Evolutionary conservation across 106 monocot species (phyloP), one percentile per base, ranked within the genome.

Genomic region (Phalaenopsis aphrodite): DNA sequence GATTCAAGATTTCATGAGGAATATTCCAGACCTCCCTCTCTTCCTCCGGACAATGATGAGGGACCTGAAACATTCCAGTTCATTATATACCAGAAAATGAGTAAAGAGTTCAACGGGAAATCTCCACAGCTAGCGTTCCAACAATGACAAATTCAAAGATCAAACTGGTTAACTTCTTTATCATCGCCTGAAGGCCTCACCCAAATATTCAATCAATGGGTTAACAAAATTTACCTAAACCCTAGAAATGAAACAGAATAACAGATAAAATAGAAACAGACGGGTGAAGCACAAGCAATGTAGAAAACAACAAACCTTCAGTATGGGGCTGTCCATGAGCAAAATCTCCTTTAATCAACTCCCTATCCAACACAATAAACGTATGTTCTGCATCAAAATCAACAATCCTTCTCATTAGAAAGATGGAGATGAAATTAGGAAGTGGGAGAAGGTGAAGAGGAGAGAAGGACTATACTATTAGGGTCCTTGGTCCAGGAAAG

Each of bases 281-380:
- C 43, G 1, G 42, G 42, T 2, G 42, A 73, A 73, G 42, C 17
- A 4, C 42, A 14, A 2, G 43, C 19, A 43, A 43, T 6, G 9
- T 18, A 74, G 74, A 74, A 43, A 43, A 45, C 14, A 76, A 66
- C 38, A 17, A 77, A 83, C 83, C 83, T 78, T 83, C 78, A 58
- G 57, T 58, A 78, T 83, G 71, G 45, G 83, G 55, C 57, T 83
- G 72, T 56, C 83, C 83, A 78, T 71, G 39, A 42, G 78, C 18
- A 39, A 83, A 83, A 2, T 19, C 56, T 73, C 83, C 83, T 55
- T 72, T 42, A 16, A 83, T 43, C 78, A 83, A 78, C 73, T 83
- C 56, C 78, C 78, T 83, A 43, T 83, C 83, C 73, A 83, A 30
- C 42, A 83, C 83, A 21, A 83, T 83, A 38, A 83, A 83, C 5